Evolutionary conservation across 2,329 filamentous ascomycete species (phyloP).

Genomic region (Colletotrichum caudatum): DNA sequence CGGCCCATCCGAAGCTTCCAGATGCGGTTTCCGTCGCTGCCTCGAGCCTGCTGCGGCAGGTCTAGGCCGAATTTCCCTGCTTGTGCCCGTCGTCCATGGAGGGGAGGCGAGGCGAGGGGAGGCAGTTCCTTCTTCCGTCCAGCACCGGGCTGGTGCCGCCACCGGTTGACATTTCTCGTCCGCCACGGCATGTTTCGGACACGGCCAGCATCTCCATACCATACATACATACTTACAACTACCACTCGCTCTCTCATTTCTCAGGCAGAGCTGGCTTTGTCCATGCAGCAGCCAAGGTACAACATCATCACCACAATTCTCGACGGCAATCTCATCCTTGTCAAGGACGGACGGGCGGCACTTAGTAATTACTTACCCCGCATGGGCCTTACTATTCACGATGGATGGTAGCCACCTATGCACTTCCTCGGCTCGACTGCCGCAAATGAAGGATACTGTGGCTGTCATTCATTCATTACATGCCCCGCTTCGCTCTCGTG

Average conservation of each 20-base stretch:
- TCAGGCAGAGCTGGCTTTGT: not conserved
- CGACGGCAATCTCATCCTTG: not conserved
- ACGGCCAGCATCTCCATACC: not conserved
- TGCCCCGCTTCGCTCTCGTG: not conserved
- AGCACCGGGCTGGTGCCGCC: not conserved
- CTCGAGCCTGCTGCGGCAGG: not conserved
- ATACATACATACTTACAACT: no score
- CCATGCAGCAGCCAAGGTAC: not conserved
- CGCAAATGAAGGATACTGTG: constrained; percentile 5
- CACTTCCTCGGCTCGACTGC: not conserved
- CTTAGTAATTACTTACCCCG: constrained; percentile 1
- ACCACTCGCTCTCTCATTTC: no score
- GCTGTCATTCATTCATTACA: not conserved
- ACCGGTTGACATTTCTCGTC: not conserved
- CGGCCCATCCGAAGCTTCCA: constrained; percentile 32
- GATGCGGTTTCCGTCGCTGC: constrained; percentile 10
- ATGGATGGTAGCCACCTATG: not conserved
- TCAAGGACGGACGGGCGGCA: no score
- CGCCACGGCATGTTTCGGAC: not conserved
- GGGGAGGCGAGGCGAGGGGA: not conserved
- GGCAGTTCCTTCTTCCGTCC: constrained; percentile 3
- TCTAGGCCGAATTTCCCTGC: constrained; percentile 29
- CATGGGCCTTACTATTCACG: not conserved
- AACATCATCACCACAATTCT: constrained; percentile 1
- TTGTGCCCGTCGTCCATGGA: not conserved